Conservation (phyloP, 805 yeast genomes). For the Debaryomyces tyrocola region DNA sequence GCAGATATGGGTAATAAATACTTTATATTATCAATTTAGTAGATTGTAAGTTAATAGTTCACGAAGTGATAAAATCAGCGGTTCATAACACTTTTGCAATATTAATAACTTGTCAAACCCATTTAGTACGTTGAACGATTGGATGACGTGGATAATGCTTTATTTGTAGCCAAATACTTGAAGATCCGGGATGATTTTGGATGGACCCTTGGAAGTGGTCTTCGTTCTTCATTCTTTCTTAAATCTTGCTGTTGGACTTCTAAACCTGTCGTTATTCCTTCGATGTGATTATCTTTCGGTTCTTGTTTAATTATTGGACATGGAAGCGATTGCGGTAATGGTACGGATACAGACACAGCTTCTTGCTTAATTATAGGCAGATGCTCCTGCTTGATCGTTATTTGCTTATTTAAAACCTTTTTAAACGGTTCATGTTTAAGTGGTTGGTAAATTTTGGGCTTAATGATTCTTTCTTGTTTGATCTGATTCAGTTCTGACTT, state of each 20-base stretch:
- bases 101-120: too few species aligned
- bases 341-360: background rate
- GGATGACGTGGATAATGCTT: background rate
- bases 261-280: too few species aligned
- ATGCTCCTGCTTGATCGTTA: background rate
- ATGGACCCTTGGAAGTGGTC: slow-evolving; percentile 1
- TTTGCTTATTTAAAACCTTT: background rate
- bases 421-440: slow-evolving; percentile 1
- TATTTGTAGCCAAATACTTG: background rate
- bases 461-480: background rate
- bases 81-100: too few species aligned
- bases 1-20: background rate
- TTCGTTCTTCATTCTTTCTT: background rate
- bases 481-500: background rate
- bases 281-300: background rate
- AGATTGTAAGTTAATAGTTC: too few species aligned
- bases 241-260: too few species aligned
- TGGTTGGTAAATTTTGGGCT: background rate
- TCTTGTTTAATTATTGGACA: background rate
- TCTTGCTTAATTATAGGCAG: slow-evolving; percentile 1
- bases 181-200: slow-evolving; percentile 5
- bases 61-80: too few species aligned
- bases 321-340: background rate
- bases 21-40: background rate
- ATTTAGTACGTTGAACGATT: too few species aligned